phyloP scores from a whole-genome alignment of 2,329 filamentous ascomycete species.

The Samsoniella hepiali region DNA sequence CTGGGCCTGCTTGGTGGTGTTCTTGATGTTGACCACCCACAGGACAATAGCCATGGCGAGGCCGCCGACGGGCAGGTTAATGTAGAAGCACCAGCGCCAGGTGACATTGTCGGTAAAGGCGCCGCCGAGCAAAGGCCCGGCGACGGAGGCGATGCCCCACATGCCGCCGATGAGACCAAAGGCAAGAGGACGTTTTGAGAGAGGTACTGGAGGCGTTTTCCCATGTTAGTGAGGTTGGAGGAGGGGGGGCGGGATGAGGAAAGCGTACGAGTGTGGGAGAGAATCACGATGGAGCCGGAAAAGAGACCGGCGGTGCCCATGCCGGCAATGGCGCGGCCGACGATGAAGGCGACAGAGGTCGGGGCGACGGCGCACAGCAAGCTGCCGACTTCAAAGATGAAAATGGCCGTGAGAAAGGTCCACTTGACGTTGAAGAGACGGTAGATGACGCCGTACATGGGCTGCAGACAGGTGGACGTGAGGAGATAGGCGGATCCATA shows the following conservation, averaged over 20 bases:
- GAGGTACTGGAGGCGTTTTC: constrained; percentile 47
- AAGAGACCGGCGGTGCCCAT: constrained; percentile 51
- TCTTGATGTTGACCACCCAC: constrained; percentile 43
- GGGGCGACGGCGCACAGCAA: constrained; percentile 44
- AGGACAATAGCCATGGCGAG: constrained; percentile 48
- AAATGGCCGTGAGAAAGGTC: constrained; percentile 41
- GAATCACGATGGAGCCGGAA: constrained; percentile 47
- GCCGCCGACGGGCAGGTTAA: constrained; percentile 45
- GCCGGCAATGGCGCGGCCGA: constrained; percentile 51
- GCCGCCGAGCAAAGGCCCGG: constrained; percentile 49
- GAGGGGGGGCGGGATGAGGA: not conserved
- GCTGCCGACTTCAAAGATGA: constrained; percentile 44
- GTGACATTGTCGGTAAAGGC: constrained; percentile 47
- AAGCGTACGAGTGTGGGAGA: constrained; percentile 39
- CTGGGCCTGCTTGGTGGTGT: constrained; percentile 33
- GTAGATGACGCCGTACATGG: constrained; percentile 49
- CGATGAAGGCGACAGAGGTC: constrained; percentile 46
- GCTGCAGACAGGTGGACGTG: constrained; percentile 48
- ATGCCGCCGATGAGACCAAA: constrained; percentile 54
- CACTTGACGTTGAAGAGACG: constrained; percentile 48
- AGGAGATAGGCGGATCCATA: constrained; percentile 50
- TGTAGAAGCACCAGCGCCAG: constrained; percentile 53
- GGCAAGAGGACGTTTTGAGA: constrained; percentile 51
- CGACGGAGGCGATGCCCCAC: constrained; percentile 53
- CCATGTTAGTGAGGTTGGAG: constrained; percentile 12